These are phyloP conservation scores for Fraxinus sp. DNA, from an alignment of 305 asterid genomes.

Conservation along the genomic window DNA sequence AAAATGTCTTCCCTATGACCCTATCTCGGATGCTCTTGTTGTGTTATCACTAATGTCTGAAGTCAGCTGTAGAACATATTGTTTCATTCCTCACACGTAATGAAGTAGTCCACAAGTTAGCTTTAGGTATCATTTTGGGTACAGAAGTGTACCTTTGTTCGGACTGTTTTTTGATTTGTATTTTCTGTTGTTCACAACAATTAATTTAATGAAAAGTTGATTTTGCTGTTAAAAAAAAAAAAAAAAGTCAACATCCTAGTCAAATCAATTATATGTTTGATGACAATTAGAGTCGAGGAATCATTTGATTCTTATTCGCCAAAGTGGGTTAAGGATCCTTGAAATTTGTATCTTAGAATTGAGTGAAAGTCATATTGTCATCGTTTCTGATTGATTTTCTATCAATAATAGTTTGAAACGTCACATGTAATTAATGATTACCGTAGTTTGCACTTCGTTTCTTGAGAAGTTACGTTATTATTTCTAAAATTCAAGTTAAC, in stretches of 20 bases:
- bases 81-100: neutral
- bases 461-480: no score
- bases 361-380: no score
- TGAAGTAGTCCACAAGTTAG: neutral
- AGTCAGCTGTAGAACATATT: neutral
- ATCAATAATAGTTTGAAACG: no score
- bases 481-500: no score
- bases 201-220: neutral
- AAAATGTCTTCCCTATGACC: no score
- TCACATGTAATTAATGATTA: no score
- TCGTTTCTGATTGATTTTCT: no score
- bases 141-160: neutral
- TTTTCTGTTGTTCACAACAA: neutral
- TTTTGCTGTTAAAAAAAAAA: no score
- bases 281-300: neutral
- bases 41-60: neutral
- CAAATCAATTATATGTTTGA: neutral
- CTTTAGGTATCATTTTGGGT: neutral
- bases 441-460: no score
- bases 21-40: neutral
- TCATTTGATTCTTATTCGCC: no score
- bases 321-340: no score
- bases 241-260: neutral
- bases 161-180: neutral
- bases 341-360: no score